A percentile compares a stretch with the other conserved stretches of the same genome.
Evolutionary conservation across 2,329 filamentous ascomycete genomes (phyloP).

Genomic region (Cladobotryum mycophilum): DNA sequence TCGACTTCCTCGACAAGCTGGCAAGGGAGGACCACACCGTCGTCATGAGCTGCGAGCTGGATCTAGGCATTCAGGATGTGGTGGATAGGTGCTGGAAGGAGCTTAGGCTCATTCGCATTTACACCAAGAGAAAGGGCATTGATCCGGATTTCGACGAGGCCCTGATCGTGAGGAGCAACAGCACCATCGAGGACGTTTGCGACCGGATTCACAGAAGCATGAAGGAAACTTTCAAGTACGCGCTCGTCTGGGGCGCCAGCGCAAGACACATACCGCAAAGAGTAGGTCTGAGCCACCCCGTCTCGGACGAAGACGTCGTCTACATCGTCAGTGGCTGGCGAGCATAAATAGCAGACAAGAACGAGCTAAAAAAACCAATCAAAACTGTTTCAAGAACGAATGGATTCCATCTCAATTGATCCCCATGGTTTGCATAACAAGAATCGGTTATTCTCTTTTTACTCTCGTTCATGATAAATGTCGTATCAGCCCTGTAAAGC

Average conservation of each 20-base stretch:
- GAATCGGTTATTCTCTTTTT: not conserved
- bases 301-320: slow-evolving; percentile 64
- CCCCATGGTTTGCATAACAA: not conserved
- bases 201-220: slow-evolving; percentile 88
- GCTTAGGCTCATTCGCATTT: slow-evolving; percentile 80
- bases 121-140: slow-evolving; percentile 91
- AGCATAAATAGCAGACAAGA: slow-evolving; percentile 36
- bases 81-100: slow-evolving; percentile 95
- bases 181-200: slow-evolving; percentile 93
- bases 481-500: not conserved
- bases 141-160: slow-evolving; percentile 89
- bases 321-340: slow-evolving; percentile 61
- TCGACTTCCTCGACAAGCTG: slow-evolving; percentile 88
- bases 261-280: slow-evolving; percentile 91
- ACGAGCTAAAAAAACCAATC: too few species aligned
- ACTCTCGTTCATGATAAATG: not conserved
- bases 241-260: slow-evolving; percentile 94
- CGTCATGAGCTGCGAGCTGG: slow-evolving; percentile 96
- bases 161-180: slow-evolving; percentile 81
- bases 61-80: slow-evolving; percentile 88
- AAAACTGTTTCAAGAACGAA: too few species aligned
- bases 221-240: slow-evolving; percentile 99
- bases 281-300: slow-evolving; percentile 76
- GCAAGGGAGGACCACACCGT: slow-evolving; percentile 90
- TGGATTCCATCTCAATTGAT: not conserved